Percentiles rank a stretch among this genome's conserved stretches.
Evolutionary conservation across 768 basidiomycete genomes (phyloP).

Genomic region (Trametes cinnabarina): DNA sequence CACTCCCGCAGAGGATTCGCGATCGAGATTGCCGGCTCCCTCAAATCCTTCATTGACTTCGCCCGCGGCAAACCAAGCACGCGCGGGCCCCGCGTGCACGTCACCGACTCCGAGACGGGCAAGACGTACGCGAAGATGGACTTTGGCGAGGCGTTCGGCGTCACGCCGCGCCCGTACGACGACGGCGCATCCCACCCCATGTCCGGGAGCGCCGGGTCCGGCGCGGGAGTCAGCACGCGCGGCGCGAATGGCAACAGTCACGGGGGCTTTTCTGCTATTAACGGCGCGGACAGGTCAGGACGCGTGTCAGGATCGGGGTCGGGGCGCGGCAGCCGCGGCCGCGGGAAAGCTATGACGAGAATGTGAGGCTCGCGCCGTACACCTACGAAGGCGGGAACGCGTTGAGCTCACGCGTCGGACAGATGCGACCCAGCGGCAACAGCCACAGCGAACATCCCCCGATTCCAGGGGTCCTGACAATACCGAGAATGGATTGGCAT

Average conservation of each 20-base stretch:
- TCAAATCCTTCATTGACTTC: slow-evolving; percentile 57
- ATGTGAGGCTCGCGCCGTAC: slow-evolving; percentile 41
- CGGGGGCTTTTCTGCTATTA: no score
- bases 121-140: slow-evolving; percentile 29
- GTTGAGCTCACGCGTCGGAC: neutral
- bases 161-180: slow-evolving; percentile 24
- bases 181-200: slow-evolving; percentile 22
- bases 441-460: no score
- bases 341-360: slow-evolving; percentile 40
- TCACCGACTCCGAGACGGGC: slow-evolving; percentile 23
- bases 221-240: neutral
- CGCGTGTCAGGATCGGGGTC: no score
- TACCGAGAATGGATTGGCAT: no score
- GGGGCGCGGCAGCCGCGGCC: slow-evolving; percentile 8
- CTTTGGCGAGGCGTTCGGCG: slow-evolving; percentile 42
- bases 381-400: slow-evolving; percentile 18
- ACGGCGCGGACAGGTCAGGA: no score
- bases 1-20: slow-evolving; percentile 54
- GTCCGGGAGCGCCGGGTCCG: slow-evolving; percentile 1
- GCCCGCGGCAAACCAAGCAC: slow-evolving; percentile 32
- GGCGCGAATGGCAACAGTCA: slow-evolving; percentile 9
- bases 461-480: no score
- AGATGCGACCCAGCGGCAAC: slow-evolving; percentile 1
- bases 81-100: slow-evolving; percentile 23
- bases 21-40: slow-evolving; percentile 61